Base-by-base conservation (phyloP, 1,284 basidiomycete species). In the Marasmius oreades region DNA sequence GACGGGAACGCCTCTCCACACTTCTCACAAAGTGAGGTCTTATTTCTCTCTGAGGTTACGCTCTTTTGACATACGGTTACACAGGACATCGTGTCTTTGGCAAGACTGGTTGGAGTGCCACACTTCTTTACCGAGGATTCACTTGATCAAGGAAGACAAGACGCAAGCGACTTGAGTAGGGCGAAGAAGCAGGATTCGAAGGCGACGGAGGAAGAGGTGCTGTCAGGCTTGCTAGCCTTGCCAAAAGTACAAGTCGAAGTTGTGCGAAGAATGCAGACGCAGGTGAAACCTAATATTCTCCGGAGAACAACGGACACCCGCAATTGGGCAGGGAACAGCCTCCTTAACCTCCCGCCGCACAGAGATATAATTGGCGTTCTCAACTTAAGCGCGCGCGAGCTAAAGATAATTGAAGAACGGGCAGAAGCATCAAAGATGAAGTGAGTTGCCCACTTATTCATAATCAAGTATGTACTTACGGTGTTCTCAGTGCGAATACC, bases 1-100 rank as follows among this genome's bases (percentile, higher is more conserved):
- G 57, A 72, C 72, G 1, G 71, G 67, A 0, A 73, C 73, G 0
- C 73, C 71, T 0, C 60, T 74, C 1, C 65, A 67, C 18, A 73
- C 72, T 1, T 60, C 63, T 0, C 62, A 65, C 0, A 68, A 66
- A 58, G 72, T 73, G 44, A 37, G 64, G 20, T 39, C 33, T 42
- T 8, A 4, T 11, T 26, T 16, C 20, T 7, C 7, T 45, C 28
- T 28, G 52, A 18, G 28, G 34, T 36, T 8, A 36, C 42, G 45
- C 47, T 8, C 7, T 48, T n/a, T 22, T 22, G 8, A 14, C 11
- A 23, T 22, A 18, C 26, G 8, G 16, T 33, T 11, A 16, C 16
- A n/a, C 46, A 73, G 70, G 70, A 73, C 56, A 55, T 69, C 16
- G 55, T 63, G 0, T 51, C 62, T 0, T 65, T 73, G 59, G 67